Evolutionary conservation across 352 stramenopile genomes (phyloP).

Genomic region (Lagenidium giganteum): DNA sequence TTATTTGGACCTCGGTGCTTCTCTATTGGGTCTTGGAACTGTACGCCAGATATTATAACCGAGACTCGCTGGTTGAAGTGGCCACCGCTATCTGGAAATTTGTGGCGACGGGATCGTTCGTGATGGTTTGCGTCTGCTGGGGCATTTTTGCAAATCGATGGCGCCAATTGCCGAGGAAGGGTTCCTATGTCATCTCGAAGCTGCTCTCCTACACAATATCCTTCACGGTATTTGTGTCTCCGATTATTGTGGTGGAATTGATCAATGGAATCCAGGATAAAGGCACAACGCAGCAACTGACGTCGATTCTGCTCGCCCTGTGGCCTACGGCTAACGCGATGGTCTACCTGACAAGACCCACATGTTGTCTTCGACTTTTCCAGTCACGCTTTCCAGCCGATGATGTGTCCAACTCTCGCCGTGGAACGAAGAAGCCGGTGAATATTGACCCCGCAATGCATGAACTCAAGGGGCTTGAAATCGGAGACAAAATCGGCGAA

Average conservation of each 20-base stretch:
- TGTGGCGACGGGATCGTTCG: slow-evolving; percentile 37
- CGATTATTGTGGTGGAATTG: slow-evolving; percentile 57
- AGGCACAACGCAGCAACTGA: slow-evolving; percentile 25
- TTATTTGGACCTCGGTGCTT: slow-evolving; percentile 61
- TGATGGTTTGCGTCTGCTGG: slow-evolving; percentile 47
- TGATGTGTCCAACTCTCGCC: too few relatives aligned
- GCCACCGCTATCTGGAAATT: slow-evolving; percentile 67
- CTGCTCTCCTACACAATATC: slow-evolving; percentile 56
- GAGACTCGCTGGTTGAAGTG: slow-evolving; percentile 26
- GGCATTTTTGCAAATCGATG: slow-evolving; percentile 36
- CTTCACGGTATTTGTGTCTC: slow-evolving; percentile 59
- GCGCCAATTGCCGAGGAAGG: slow-evolving; percentile 26
- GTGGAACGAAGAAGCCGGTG: too few relatives aligned
- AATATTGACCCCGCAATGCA: slow-evolving; percentile 33
- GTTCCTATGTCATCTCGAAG: slow-evolving; percentile 56
- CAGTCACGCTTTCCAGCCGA: too few relatives aligned
- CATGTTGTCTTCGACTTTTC: slow-evolving; percentile 44
- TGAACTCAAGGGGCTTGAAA: slow-evolving; percentile 59
- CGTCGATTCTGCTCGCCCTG: slow-evolving; percentile 44
- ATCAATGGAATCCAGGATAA: slow-evolving; percentile 30
- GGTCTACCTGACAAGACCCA: slow-evolving; percentile 53
- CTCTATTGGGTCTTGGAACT: slow-evolving; percentile 64
- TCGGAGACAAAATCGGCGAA: slow-evolving; percentile 67
- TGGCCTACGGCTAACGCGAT: slow-evolving; percentile 63
- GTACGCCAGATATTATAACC: slow-evolving; percentile 53